Conservation (phyloP, 441 rosid species). For the Corymbia calophylla region DNA sequence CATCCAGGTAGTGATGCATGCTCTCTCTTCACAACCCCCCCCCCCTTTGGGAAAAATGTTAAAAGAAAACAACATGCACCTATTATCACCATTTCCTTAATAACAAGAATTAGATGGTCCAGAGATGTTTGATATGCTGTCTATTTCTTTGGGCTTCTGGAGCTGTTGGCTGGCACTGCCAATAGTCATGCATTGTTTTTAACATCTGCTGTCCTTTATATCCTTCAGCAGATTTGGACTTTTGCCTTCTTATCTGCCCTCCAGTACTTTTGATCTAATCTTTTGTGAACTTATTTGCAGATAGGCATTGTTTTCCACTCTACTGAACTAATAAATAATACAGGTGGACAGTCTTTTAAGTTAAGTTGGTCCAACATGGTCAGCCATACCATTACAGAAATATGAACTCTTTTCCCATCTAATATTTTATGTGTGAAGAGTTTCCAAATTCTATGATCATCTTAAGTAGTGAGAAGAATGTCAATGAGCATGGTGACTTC, state of each 20-base stretch:
- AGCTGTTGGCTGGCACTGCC: background rate
- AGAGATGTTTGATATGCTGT: background rate
- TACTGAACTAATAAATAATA: background rate
- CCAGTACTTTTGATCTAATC: background rate
- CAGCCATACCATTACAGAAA: background rate
- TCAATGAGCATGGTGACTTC: background rate
- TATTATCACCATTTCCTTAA: background rate
- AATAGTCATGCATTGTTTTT: background rate
- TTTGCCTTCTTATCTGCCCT: background rate
- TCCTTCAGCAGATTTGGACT: background rate
- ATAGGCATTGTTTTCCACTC: background rate
- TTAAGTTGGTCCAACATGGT: background rate
- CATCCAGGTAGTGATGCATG: conserved; percentile 37
- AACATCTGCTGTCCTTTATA: background rate
- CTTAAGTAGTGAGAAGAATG: background rate
- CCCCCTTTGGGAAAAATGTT: background rate
- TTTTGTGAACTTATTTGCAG: background rate
- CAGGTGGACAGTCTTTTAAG: background rate
- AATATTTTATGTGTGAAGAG: background rate
- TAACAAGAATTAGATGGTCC: background rate
- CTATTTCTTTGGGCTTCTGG: background rate
- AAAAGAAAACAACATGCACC: background rate
- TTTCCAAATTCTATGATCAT: background rate
- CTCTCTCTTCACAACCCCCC: background rate
- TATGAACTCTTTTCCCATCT: background rate